phyloP scores from a whole-genome alignment of 176 grass and related monocot genomes.

The Phoenix dactylifera region DNA sequence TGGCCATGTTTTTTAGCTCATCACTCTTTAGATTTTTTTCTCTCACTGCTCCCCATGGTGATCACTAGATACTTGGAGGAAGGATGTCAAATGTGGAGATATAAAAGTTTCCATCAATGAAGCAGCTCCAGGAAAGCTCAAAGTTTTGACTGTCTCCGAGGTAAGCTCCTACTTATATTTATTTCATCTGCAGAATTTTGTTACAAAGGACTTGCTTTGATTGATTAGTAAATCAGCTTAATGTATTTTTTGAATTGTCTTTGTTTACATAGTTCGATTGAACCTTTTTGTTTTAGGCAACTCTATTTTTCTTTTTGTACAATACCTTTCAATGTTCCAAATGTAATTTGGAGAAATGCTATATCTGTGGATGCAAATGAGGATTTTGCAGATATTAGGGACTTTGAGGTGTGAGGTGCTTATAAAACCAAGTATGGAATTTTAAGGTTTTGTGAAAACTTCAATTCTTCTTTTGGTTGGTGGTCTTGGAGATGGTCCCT shows the following conservation, averaged over 20 bases:
- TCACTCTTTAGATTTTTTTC: not conserved
- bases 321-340: too few species aligned
- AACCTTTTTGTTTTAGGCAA: too few species aligned
- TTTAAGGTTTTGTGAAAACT: not conserved
- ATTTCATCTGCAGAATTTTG: too few species aligned
- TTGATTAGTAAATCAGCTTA: conserved; percentile 5
- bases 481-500: too few species aligned
- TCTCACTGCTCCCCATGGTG: not conserved
- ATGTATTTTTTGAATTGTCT: too few species aligned
- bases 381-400: too few species aligned
- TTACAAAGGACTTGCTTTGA: not conserved
- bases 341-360: too few species aligned
- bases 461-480: not conserved
- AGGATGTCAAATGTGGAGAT: conserved; percentile 51
- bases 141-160: conserved; percentile 51
- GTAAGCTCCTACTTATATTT: conserved; percentile 21
- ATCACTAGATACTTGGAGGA: conserved; percentile 83
- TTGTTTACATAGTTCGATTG: too few species aligned
- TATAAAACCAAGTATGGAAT: not conserved
- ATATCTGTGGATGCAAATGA: too few species aligned
- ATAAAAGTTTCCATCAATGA: conserved; percentile 49
- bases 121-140: conserved; percentile 47
- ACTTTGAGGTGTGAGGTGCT: too few species aligned
- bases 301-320: too few species aligned
- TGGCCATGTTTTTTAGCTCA: too few species aligned